These are phyloP conservation scores for Coemansia sp. DNA, from an alignment of 192 early-diverging fungal genomes.

Conservation along the genomic window DNA sequence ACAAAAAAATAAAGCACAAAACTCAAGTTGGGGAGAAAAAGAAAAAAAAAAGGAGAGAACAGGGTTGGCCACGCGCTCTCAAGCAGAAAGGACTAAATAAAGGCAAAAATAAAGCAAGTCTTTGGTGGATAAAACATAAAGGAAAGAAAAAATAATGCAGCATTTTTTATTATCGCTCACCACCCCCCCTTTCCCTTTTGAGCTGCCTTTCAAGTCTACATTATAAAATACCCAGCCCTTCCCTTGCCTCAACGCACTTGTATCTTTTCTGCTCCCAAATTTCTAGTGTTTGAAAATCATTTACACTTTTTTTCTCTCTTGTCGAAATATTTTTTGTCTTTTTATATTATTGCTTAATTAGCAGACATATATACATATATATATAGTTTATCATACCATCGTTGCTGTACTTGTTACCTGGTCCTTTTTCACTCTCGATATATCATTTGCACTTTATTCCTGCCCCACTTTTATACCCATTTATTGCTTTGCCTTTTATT, in stretches of 20 bases:
- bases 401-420: not conserved
- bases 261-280: not conserved
- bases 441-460: conserved; percentile 1
- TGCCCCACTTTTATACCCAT: not conserved
- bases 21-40: not conserved
- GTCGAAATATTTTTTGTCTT: not conserved
- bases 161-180: not conserved
- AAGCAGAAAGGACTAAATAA: not conserved
- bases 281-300: not conserved
- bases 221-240: conserved; percentile 8
- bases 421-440: not conserved
- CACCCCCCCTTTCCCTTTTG: not conserved
- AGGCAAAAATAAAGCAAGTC: not conserved
- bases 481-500: not conserved
- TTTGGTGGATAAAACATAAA: not conserved
- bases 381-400: not conserved
- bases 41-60: not conserved
- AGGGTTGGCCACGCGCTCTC: not conserved
- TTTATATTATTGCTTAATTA: not conserved
- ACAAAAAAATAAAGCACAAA: not conserved
- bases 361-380: not conserved
- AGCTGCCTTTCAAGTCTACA: too few relatives aligned
- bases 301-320: not conserved
- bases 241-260: not conserved
- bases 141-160: not conserved